Base-by-base conservation (phyloP, 148 eudicot genomes). In the Cornus florida region DNA sequence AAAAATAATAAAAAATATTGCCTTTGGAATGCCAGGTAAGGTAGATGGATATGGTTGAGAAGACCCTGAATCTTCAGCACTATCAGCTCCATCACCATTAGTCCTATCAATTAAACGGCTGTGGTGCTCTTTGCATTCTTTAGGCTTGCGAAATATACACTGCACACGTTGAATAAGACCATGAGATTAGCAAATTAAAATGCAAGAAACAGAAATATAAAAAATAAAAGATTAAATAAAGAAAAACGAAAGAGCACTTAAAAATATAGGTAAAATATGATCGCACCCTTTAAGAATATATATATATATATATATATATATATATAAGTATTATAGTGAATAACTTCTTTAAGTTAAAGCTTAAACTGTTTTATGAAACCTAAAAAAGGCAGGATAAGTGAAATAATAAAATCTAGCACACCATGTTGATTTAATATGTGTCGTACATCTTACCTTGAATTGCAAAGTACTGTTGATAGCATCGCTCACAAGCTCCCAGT, bases 21-120 rank as follows among this genome's bases (percentile, higher is more conserved):
- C 99, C 97, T 96, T 92, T 8, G 99, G 99, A 80, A 96, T 96
- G 83, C 99, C 99, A 38, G 98, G 98, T 80, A 96, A 88, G 71
- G 95, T 93, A 73, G 98, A 92, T 28, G 91, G 91, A 81, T 93
- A 96, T 69, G 95, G 92, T 79, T 92, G 98, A 82, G 94, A 92
- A 84, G 97, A 89, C 81, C 95, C 95, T 73, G 99, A 96, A 89
- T 93, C 95, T 59, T 96, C 98, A 75, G 98, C 98, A 84, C 92
- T 91, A 80, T 93, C 99, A 66, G 95, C 95, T 53, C 99, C 95
- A 88, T 96, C 99, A 78, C 95, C 95, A 78, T 90, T 76, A 77
- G 89, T 88, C 81, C 82, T 88, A 75, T 92, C 96, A 91, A 96
- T 88, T 79, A 93, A 86, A 77, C 66, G 57, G 70, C 84, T 89